Evolutionary conservation across 1,139 yeast genomes (phyloP).

Genomic region (Oligophagozyma castellii): DNA sequence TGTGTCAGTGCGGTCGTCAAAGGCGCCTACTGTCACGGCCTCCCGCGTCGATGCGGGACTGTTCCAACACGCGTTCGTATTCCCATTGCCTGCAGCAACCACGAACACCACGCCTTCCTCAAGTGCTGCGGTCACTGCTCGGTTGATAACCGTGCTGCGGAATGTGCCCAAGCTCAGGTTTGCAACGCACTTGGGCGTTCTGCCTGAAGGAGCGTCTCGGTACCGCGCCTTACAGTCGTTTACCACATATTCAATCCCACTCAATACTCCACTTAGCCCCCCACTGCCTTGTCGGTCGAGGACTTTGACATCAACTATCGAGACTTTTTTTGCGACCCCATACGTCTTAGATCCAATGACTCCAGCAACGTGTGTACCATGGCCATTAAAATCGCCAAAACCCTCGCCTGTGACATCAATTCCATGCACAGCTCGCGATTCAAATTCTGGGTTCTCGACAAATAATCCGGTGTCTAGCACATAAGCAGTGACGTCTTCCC

Average conservation of each 20-base stretch:
- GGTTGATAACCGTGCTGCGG: constrained; percentile 49
- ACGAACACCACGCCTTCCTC: constrained; percentile 62
- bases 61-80: constrained; percentile 59
- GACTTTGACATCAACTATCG: constrained; percentile 58
- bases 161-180: constrained; percentile 70
- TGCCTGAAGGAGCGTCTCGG: constrained; percentile 7
- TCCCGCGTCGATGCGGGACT: constrained; percentile 67
- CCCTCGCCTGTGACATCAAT: constrained; percentile 53
- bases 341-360: constrained; percentile 62
- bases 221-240: constrained; percentile 36
- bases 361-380: constrained; percentile 84
- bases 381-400: constrained; percentile 53
- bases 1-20: constrained; percentile 55
- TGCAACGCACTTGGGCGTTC: constrained; percentile 39
- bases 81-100: constrained; percentile 84
- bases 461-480: constrained; percentile 71
- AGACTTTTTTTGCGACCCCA: constrained; percentile 67
- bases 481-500: constrained; percentile 52
- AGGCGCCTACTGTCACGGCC: constrained; percentile 78
- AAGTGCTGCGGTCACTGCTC: constrained; percentile 59
- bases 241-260: constrained; percentile 61
- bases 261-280: constrained; percentile 47
- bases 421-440: constrained; percentile 45
- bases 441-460: constrained; percentile 48
- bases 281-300: constrained; percentile 55